Base-by-base conservation (phyloP, 257 asterid genomes). In the Rhazya stricta region DNA sequence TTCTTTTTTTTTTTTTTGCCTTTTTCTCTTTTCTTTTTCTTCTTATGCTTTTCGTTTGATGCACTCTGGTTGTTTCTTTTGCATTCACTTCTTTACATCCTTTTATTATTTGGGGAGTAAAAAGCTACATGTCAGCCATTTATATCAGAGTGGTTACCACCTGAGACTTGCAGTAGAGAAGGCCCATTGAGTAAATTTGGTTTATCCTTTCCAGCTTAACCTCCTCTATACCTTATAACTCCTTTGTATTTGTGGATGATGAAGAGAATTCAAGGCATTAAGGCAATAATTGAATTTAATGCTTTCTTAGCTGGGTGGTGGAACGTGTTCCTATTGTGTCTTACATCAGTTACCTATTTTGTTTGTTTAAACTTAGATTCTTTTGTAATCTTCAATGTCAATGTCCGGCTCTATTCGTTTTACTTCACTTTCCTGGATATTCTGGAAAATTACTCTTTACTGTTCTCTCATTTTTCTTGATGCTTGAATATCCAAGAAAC, bases 11-110 rank as follows among this genome's bases (percentile, higher is more conserved):
- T 45, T 9, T 45, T 45, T 2, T 12, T 45, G 9, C 0, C 12
- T 45, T 45, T 45, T 6, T 9, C 51, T 16, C 51, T 16, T 45
- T 45, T 45, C 2, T 5, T 45, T 45, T 45, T n/a, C n/a, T n/a
- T n/a, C n/a, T n/a, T n/a, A 56, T 39, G n/a, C 12, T 15, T 76
- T 76, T 58, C 68, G n/a, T 12, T 37, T 32, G 37, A 42, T 67
- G 3, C 25, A 0, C 21, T 53, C 2, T 53, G 36, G 6, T 63
- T 43, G 50, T 46, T 45, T 45, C 71, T 62, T 74, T 67, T 1
- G 62, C 42, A 45, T 43, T 74, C 19, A 39, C 60, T 3, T 53
- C 21, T 2, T 53, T 19, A 45, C 13, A 1, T 53, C 25, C 60
- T 23, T 53, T 45, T 45, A 6, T 10, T 45, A 3, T 45, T 53